phyloP scores from a whole-genome alignment of 305 asterid genomes.

The Fraxinus platypoda region DNA sequence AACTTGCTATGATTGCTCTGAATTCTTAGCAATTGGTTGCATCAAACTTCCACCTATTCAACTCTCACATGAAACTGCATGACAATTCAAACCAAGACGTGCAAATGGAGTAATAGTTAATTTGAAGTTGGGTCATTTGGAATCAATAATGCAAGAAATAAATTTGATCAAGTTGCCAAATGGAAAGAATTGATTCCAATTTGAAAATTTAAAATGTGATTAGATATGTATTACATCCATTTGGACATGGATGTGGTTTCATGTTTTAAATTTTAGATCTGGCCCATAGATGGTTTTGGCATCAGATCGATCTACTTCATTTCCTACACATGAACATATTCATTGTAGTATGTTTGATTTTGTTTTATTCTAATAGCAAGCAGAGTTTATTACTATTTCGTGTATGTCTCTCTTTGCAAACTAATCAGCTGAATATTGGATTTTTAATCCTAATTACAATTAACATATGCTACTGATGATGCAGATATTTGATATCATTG shows the following conservation, averaged over 20 bases:
- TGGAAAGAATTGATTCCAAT: not conserved
- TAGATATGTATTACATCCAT: not conserved
- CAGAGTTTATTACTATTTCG: not conserved
- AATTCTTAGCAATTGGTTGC: not conserved
- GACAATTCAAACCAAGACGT: not conserved
- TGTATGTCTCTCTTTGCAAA: not conserved
- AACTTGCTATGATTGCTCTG: conserved; percentile 14
- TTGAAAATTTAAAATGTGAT: not conserved
- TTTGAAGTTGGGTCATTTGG: conserved; percentile 1
- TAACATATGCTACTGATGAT: conserved; percentile 28
- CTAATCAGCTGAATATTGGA: not conserved
- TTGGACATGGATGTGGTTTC: not conserved
- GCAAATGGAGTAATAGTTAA: not conserved
- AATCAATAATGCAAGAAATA: not conserved
- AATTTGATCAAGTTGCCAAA: not conserved
- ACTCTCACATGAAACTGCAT: not conserved
- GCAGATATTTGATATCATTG: conserved; percentile 81
- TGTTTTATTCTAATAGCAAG: not conserved
- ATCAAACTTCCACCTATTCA: not conserved
- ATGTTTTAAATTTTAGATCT: not conserved
- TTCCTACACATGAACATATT: conserved; percentile 11
- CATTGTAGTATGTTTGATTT: not conserved
- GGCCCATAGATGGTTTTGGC: not conserved
- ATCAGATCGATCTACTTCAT: not conserved
- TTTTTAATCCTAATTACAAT: conserved; percentile 10